phyloP scores from a whole-genome alignment of 176 grass and related monocot genomes.

The Phragmites australis region DNA sequence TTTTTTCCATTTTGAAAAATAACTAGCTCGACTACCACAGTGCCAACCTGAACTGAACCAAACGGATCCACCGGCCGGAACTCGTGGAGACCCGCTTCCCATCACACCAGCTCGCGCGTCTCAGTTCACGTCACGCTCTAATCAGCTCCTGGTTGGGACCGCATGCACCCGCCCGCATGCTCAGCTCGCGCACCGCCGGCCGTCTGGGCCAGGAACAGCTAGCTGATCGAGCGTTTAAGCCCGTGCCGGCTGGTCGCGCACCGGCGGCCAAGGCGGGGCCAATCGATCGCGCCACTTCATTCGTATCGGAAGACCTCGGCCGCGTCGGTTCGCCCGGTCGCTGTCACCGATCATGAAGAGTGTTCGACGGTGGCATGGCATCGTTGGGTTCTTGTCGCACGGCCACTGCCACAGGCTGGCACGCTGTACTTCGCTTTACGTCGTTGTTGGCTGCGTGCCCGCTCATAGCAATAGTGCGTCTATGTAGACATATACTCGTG shows the following conservation, averaged over 20 bases:
- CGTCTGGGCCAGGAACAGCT: neutral
- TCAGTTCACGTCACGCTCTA: no score
- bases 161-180: neutral
- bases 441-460: neutral
- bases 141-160: neutral
- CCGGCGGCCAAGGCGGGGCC: neutral
- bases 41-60: no score
- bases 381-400: neutral
- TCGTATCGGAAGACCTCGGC: neutral
- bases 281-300: neutral
- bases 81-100: no score
- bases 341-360: neutral
- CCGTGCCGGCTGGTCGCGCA: constrained; percentile 20
- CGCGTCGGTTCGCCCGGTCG: neutral
- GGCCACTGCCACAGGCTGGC: constrained; percentile 18
- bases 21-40: no score
- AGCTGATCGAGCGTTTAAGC: neutral
- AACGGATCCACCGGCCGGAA: no score
- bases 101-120: no score
- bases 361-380: constrained; percentile 13
- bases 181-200: neutral
- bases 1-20: no score
- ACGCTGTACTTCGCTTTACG: constrained; percentile 12
- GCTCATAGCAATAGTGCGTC: no score
- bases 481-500: neutral